Evolutionary conservation across 176 grass and related monocot genomes (phyloP).

Genomic region (Paspalum vaginatum): DNA sequence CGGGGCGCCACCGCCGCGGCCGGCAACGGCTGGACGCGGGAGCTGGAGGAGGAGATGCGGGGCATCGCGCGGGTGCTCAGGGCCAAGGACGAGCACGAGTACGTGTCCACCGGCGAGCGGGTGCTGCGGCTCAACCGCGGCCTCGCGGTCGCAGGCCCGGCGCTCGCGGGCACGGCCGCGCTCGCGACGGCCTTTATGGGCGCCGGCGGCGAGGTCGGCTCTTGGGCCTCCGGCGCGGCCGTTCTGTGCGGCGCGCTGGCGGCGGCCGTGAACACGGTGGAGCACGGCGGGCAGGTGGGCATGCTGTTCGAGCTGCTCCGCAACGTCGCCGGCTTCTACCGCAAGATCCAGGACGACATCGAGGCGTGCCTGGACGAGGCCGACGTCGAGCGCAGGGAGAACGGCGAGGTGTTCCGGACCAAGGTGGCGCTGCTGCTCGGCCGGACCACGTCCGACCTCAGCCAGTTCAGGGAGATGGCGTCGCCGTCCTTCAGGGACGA

Average conservation of each 20-base stretch:
- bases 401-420: constrained; percentile 56
- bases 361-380: constrained; percentile 41
- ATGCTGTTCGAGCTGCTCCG: constrained; percentile 61
- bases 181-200: constrained; percentile 38
- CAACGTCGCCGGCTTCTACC: constrained; percentile 50
- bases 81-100: constrained; percentile 54
- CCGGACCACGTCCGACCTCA: constrained; percentile 40
- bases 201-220: background rate
- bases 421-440: constrained; percentile 59
- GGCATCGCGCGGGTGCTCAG: constrained; percentile 46
- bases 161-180: constrained; percentile 38
- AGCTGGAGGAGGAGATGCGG: constrained; percentile 60
- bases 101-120: constrained; percentile 24
- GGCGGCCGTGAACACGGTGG: constrained; percentile 45
- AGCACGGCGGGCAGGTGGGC: constrained; percentile 56
- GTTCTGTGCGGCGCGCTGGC: constrained; percentile 43
- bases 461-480: constrained; percentile 40
- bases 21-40: constrained; percentile 57
- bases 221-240: constrained; percentile 11
- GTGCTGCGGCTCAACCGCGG: constrained; percentile 27
- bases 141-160: constrained; percentile 43
- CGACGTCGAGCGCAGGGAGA: constrained; percentile 50
- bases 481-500: constrained; percentile 36
- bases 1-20: background rate
- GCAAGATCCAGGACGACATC: constrained; percentile 60